These are phyloP conservation scores for Funneliformis geosporum DNA, from an alignment of 192 early-diverging fungal genomes.

Conservation along the genomic window DNA sequence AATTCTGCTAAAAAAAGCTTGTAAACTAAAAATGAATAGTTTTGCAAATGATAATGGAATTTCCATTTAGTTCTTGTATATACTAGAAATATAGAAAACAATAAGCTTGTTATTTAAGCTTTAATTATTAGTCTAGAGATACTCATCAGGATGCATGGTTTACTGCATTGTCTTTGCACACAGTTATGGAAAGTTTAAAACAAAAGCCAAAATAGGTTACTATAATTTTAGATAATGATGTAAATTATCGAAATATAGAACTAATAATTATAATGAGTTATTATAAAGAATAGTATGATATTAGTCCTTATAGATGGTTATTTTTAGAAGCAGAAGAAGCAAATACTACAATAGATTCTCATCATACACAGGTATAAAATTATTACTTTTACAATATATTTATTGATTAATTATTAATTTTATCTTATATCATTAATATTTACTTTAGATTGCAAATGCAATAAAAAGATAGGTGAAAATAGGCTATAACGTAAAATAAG, in stretches of 20 bases:
- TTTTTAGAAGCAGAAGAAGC: background rate
- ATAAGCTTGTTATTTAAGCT: background rate
- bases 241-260: background rate
- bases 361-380: background rate
- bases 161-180: background rate
- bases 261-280: background rate
- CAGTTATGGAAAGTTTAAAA: background rate
- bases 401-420: background rate
- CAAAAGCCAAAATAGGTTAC: background rate
- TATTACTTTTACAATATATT: background rate
- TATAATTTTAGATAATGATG: background rate
- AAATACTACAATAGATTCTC: background rate
- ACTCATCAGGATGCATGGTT: background rate
- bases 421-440: background rate
- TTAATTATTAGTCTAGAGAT: background rate
- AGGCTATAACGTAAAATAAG: background rate
- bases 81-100: background rate
- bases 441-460: background rate
- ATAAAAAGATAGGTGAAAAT: background rate
- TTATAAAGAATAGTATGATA: background rate
- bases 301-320: background rate
- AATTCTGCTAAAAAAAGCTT: background rate
- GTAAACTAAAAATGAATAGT: background rate
- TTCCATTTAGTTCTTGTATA: background rate
- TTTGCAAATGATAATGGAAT: background rate